phyloP scores from a whole-genome alignment of 208 protist species.

The Novymonas esmeraldas region DNA sequence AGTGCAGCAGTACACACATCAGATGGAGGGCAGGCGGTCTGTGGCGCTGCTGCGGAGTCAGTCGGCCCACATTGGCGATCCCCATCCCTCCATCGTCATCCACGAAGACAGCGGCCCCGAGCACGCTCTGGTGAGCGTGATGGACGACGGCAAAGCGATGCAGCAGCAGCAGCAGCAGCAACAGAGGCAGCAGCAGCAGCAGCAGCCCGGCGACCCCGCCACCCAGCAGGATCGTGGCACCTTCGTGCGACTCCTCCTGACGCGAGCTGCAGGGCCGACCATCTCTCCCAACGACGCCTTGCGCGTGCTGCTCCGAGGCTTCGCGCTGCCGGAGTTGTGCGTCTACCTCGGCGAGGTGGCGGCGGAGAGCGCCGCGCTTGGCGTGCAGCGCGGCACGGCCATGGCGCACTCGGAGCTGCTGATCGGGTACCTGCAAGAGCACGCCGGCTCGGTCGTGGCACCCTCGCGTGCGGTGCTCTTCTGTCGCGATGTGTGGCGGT shows the following conservation, averaged over 20 bases:
- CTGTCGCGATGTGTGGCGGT: conserved; percentile 37
- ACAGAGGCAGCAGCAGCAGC: background rate
- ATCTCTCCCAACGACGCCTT: conserved; percentile 42
- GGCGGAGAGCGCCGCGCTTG: conserved; percentile 53
- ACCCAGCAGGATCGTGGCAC: conserved; percentile 42
- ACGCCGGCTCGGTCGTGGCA: conserved; percentile 51
- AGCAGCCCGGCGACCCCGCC: background rate
- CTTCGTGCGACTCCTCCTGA: conserved; percentile 68
- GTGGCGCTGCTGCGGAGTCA: background rate
- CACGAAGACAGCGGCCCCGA: conserved; percentile 2
- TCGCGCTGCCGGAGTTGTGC: conserved; percentile 73
- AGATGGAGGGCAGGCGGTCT: background rate
- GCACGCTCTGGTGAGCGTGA: background rate
- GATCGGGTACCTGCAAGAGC: conserved; percentile 64
- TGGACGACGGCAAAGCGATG: background rate
- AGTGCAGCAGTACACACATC: conserved; percentile 26
- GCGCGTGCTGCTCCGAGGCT: conserved; percentile 59
- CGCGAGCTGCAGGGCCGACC: conserved; percentile 32
- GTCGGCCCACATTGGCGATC: background rate
- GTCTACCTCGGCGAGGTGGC: conserved; percentile 69
- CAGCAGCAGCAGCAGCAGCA: background rate
- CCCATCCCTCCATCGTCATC: background rate
- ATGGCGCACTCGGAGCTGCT: conserved; percentile 78
- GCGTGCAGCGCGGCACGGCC: conserved; percentile 50
- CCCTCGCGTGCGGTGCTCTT: conserved; percentile 51